Percentiles rank a stretch among this genome's conserved stretches.
Conservation (phyloP, 73 alveolate genomes). For the Blepharisma japonicum region DNA sequence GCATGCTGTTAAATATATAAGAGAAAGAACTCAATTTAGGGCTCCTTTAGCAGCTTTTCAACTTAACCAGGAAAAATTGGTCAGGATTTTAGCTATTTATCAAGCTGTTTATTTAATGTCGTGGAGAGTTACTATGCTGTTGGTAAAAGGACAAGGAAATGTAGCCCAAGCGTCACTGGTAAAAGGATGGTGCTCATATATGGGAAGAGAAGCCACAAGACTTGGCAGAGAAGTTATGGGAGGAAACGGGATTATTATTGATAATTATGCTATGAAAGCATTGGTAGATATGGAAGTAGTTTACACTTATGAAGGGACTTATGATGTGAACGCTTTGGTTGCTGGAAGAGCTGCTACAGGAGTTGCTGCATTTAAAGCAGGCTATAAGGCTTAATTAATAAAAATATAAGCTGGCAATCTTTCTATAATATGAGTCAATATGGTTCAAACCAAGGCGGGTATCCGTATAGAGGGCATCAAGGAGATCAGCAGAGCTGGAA, state of each 20-base stretch:
- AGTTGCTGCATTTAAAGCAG: slow-evolving; percentile 46
- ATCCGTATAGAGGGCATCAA: no score
- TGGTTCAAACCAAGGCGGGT: no score
- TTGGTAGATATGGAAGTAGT: slow-evolving; percentile 77
- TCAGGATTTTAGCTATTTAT: slow-evolving; percentile 32
- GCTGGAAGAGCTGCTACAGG: slow-evolving; percentile 78
- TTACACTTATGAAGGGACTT: slow-evolving; percentile 83
- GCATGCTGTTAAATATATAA: slow-evolving; percentile 33
- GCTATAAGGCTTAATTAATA: background rate
- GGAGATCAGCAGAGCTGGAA: no score
- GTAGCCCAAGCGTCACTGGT: slow-evolving; percentile 70
- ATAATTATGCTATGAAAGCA: slow-evolving; percentile 65
- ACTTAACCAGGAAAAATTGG: slow-evolving; percentile 36
- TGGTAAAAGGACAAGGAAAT: slow-evolving; percentile 61
- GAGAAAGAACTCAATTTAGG: slow-evolving; percentile 42
- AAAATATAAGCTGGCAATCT: no score
- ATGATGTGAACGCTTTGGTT: slow-evolving; percentile 65
- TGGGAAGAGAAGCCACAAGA: slow-evolving; percentile 62
- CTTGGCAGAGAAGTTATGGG: slow-evolving; percentile 80
- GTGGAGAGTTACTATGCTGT: slow-evolving; percentile 52
- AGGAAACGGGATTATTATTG: slow-evolving; percentile 81
- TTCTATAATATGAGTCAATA: no score
- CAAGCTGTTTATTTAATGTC: slow-evolving; percentile 47
- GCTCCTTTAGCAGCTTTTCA: slow-evolving; percentile 41
- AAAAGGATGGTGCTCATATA: slow-evolving; percentile 59